These are phyloP conservation scores for Monsonia emarginata DNA, from an alignment of 441 rosid genomes.

Conservation along the genomic window DNA sequence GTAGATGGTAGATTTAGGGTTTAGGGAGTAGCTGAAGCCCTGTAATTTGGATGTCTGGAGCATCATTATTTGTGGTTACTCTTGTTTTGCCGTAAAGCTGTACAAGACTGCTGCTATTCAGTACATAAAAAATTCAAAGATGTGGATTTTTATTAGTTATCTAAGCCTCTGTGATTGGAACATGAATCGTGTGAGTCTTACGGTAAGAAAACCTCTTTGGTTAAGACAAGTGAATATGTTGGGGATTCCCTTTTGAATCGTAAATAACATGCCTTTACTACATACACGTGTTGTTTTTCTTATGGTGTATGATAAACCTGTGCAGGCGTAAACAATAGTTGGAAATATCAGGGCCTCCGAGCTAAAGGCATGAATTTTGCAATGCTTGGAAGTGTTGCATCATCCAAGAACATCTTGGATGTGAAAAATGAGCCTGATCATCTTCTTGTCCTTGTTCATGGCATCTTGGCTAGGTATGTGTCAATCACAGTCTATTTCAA, in stretches of 20 bases:
- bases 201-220: too few species aligned
- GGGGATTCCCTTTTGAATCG: background rate
- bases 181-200: too few species aligned
- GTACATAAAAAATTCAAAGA: too few species aligned
- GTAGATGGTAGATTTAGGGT: background rate
- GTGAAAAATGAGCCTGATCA: constrained; percentile 62
- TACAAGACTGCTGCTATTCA: too few species aligned
- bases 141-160: too few species aligned
- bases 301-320: constrained; percentile 11
- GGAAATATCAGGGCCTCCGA: constrained; percentile 38
- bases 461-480: constrained; percentile 75
- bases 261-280: background rate
- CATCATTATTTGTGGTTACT: too few species aligned
- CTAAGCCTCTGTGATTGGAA: too few species aligned
- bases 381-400: constrained; percentile 34
- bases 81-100: too few species aligned
- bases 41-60: too few species aligned
- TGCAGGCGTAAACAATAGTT: constrained; percentile 40
- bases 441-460: constrained; percentile 91
- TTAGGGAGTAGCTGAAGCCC: too few species aligned
- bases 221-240: background rate
- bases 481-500: constrained; percentile 3
- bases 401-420: constrained; percentile 27
- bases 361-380: constrained; percentile 57
- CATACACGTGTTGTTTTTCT: constrained; percentile 1